A percentile compares a stretch with the other conserved stretches of the same genome.
Conservation (phyloP, 192 early-diverging fungal species). For the Entomortierella parvispora region DNA sequence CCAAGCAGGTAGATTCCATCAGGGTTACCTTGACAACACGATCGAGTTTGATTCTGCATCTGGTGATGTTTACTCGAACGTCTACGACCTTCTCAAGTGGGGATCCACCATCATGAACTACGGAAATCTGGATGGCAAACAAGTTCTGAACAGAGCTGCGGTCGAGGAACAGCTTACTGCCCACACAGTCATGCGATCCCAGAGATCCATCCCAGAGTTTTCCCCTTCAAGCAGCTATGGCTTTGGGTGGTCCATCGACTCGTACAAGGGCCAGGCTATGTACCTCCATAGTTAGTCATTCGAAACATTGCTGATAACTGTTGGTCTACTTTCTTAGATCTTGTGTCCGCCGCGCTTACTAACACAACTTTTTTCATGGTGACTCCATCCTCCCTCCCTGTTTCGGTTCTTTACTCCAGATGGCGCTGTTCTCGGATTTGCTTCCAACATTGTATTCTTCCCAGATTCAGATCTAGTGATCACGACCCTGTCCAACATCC, state of each 20-base stretch:
- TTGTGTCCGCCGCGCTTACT: too few relatives aligned
- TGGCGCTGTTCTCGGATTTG: neutral
- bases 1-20: neutral
- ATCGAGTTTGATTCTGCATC: neutral
- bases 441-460: neutral
- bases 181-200: neutral
- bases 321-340: too few relatives aligned
- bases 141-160: slow-evolving; percentile 8
- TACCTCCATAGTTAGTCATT: slow-evolving; percentile 5
- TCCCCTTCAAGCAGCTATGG: slow-evolving; percentile 4
- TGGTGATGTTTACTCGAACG: slow-evolving; percentile 24
- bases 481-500: neutral
- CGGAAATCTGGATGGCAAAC: slow-evolving; percentile 10
- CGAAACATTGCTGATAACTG: too few relatives aligned
- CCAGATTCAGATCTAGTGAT: slow-evolving; percentile 3
- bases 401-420: neutral
- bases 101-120: slow-evolving; percentile 2
- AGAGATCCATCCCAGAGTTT: neutral
- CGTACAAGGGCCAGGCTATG: slow-evolving; percentile 5
- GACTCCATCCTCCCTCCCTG: neutral
- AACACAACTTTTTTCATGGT: too few relatives aligned
- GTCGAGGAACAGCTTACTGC: neutral
- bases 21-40: neutral
- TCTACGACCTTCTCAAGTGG: slow-evolving; percentile 12
- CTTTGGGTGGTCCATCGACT: slow-evolving; percentile 19